These are phyloP conservation scores for Populus tremula DNA, from an alignment of 345 rosid genomes.

Conservation along the genomic window DNA sequence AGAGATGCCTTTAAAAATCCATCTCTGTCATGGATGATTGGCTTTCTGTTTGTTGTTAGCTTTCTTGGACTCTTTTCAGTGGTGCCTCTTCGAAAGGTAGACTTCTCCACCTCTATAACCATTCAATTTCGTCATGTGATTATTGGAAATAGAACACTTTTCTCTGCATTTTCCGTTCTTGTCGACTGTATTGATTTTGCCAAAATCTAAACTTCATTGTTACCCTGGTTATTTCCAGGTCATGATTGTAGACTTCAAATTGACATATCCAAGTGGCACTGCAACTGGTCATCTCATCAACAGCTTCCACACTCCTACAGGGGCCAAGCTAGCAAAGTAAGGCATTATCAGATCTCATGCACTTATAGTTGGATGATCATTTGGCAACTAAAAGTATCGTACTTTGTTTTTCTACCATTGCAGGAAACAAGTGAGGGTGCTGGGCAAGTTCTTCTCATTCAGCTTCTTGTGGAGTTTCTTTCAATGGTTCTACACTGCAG, in stretches of 20 bases:
- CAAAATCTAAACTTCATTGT: background rate
- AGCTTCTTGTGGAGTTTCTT: conserved; percentile 39
- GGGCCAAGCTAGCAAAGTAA: conserved; percentile 33
- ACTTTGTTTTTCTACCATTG: background rate
- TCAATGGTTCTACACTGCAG: conserved; percentile 33
- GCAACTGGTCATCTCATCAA: conserved; percentile 37
- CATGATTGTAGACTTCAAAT: conserved; percentile 33
- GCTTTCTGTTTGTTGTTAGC: conserved; percentile 31
- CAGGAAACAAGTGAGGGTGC: conserved; percentile 28
- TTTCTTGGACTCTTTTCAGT: conserved; percentile 37
- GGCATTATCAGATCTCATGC: background rate
- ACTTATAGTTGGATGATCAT: background rate
- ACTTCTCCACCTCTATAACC: background rate
- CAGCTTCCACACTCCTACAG: conserved; percentile 36
- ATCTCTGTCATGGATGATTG: conserved; percentile 30
- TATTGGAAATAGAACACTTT: background rate
- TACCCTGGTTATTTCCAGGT: conserved; percentile 10
- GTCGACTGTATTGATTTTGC: background rate
- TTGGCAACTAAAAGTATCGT: background rate
- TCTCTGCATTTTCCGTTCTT: background rate
- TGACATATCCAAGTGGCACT: conserved; percentile 38
- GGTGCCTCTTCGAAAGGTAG: conserved; percentile 33
- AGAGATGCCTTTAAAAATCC: conserved; percentile 18
- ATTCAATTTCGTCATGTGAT: background rate
- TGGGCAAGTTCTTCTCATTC: conserved; percentile 29